Evolutionary conservation across 1,284 basidiomycete species (phyloP).

Genomic region (Cutaneotrichosporon arboriforme): DNA sequence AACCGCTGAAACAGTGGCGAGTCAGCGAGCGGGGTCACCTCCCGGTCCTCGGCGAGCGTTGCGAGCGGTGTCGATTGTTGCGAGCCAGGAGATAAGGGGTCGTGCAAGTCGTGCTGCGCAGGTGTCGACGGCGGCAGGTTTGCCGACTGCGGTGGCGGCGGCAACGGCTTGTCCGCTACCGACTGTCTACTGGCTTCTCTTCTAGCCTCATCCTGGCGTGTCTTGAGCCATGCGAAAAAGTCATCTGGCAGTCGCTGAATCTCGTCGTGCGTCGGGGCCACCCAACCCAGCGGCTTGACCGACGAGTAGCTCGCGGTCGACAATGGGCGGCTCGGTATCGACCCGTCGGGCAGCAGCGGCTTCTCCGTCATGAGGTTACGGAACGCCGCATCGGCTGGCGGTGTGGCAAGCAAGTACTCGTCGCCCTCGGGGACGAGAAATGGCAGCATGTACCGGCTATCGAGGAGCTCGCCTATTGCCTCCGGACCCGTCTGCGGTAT

Average conservation of each 20-base stretch:
- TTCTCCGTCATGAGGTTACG: slow-evolving; percentile 24
- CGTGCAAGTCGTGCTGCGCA: not conserved
- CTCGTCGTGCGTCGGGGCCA: slow-evolving; percentile 2
- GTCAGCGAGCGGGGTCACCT: slow-evolving; percentile 3
- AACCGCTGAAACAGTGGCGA: too few species aligned
- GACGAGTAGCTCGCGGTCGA: slow-evolving; percentile 38
- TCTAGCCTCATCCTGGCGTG: slow-evolving; percentile 21
- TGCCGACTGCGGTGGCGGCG: too few species aligned
- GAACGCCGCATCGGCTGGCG: slow-evolving; percentile 37
- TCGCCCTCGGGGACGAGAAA: slow-evolving; percentile 75
- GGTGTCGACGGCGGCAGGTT: not conserved
- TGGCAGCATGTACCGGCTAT: slow-evolving; percentile 87
- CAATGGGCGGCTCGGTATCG: slow-evolving; percentile 21
- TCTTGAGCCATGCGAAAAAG: slow-evolving; percentile 45
- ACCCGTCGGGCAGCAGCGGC: slow-evolving; percentile 27
- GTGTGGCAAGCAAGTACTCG: slow-evolving; percentile 64
- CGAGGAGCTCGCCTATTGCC: slow-evolving; percentile 76
- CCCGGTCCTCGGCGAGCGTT: not conserved
- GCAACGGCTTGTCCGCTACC: not conserved
- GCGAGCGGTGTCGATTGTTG: slow-evolving; percentile 3
- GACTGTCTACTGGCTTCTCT: slow-evolving; percentile 10
- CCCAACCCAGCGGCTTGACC: slow-evolving; percentile 36
- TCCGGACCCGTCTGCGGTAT: slow-evolving; percentile 69
- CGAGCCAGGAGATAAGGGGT: not conserved
- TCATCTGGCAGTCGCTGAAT: slow-evolving; percentile 33